phyloP scores from a whole-genome alignment of 208 protist species.

The Leptomonas seymouri region DNA sequence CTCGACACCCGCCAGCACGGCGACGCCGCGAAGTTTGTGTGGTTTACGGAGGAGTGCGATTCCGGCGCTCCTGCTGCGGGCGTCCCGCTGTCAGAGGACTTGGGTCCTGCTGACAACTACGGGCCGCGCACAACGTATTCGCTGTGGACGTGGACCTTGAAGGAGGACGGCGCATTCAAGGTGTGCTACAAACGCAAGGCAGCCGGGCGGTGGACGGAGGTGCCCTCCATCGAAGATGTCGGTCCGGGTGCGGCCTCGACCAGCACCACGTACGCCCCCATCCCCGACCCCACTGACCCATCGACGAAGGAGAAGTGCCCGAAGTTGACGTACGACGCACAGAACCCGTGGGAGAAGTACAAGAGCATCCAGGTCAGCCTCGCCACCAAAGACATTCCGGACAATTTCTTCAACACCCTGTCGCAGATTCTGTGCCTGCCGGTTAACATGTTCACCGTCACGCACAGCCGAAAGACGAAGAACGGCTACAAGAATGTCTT shows the following conservation, averaged over 20 bases:
- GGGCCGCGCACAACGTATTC: conserved; percentile 70
- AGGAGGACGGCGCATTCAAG: conserved; percentile 59
- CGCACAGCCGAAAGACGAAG: conserved; percentile 35
- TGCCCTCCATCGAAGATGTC: conserved; percentile 63
- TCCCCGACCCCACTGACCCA: conserved; percentile 55
- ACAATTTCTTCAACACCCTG: conserved; percentile 32
- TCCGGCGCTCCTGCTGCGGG: conserved; percentile 57
- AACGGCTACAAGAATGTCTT: conserved; percentile 45
- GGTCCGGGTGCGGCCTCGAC: conserved; percentile 5
- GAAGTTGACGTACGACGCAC: conserved; percentile 25
- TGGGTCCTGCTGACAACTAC: conserved; percentile 67
- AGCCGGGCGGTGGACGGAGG: conserved; percentile 54
- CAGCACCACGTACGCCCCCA: background rate
- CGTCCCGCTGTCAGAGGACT: conserved; percentile 51
- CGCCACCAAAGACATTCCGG: conserved; percentile 20
- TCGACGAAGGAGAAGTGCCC: conserved; percentile 50
- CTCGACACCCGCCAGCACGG: conserved; percentile 68
- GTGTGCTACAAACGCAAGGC: conserved; percentile 71
- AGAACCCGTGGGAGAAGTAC: conserved; percentile 43
- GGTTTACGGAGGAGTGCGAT: conserved; percentile 56
- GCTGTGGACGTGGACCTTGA: conserved; percentile 54
- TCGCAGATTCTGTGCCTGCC: conserved; percentile 60
- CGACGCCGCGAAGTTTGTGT: conserved; percentile 76
- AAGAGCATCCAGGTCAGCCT: conserved; percentile 52
- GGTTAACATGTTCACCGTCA: conserved; percentile 36